phyloP scores from a whole-genome alignment of 257 asterid species.

The Solanum chmielewskii region DNA sequence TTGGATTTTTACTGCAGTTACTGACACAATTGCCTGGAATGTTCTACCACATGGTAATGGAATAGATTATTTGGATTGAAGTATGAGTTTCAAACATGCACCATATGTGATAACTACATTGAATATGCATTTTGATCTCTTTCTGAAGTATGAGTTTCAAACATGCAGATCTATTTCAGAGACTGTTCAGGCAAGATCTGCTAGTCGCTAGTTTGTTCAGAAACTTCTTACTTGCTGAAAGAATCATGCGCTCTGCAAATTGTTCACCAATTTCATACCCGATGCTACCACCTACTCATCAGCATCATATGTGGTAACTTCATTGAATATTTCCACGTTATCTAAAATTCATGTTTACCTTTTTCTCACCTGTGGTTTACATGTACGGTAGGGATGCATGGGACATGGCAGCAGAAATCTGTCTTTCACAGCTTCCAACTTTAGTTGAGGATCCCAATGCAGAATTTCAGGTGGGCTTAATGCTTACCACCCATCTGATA shows the following conservation, averaged over 20 bases:
- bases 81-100: conserved; percentile 25
- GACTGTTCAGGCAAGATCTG: conserved; percentile 96
- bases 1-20: conserved; percentile 99
- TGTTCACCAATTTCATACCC: conserved; percentile 96
- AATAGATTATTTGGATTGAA: conserved; percentile 2
- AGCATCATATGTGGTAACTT: conserved; percentile 97
- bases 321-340: not conserved
- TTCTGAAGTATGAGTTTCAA: conserved; percentile 13
- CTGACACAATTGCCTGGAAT: conserved; percentile 99
- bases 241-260: conserved; percentile 98
- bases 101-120: no score
- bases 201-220: conserved; percentile 96
- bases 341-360: not conserved
- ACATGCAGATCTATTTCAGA: conserved; percentile 78
- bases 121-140: not conserved
- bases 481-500: not conserved
- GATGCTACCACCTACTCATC: conserved; percentile 91
- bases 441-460: conserved; percentile 87
- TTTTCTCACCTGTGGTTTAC: not conserved
- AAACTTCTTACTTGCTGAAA: conserved; percentile 91
- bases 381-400: conserved; percentile 84
- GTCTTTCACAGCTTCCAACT: conserved; percentile 94
- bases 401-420: conserved; percentile 99
- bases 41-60: conserved; percentile 94
- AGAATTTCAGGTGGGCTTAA: conserved; percentile 70